Evolutionary conservation across 1,139 yeast species (phyloP), one percentile per base, ranked within the genome.

Genomic region (Pichia sp.): DNA sequence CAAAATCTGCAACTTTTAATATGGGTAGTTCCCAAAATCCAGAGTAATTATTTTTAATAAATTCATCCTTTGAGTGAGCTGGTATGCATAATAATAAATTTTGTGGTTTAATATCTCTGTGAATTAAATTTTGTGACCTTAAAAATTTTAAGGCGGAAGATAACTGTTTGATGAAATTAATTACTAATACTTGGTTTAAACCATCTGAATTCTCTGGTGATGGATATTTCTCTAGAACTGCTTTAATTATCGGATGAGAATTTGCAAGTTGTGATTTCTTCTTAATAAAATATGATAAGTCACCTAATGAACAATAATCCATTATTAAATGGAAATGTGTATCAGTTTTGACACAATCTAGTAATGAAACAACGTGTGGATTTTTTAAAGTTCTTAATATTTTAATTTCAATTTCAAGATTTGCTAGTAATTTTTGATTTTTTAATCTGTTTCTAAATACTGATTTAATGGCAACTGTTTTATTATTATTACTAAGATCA

Each of bases 241-340:
- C 78, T 30, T 82, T 80, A 36, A 90, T 77, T 38, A 86, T 75
- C 0, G 97, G 97, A 60, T 87, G 89, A 4, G 86, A 79, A 52
- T 76, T 74, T 29, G 79, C 76, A 37, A 90, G 68, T 59, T 84
- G 89, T 52, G 76, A 76, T 58, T 92, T 75, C 61, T 79, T 81
- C 57, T 87, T 77, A 45, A 92, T 89, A 56, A 92, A 83, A 59
- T 81, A 87, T 0, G 95, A 85, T 50, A 92, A 72, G 65, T 92
- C 98, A 9, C 98, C 98, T 64, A 92, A 71, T 0, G 97, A 82
- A 62, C 98, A 92, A 66, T 87, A 92, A 62, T 92, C 97, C 97
- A 92, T 92, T n/a, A 90, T 80, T 53, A 92, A 70, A 64, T 87
- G 94, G 67, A 89, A 87, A 64, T 90, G 87, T 10, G 84, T 70